Percentiles rank a stretch among this genome's conserved stretches.
phyloP scores from a whole-genome alignment of 495 filamentous ascomycete genomes.

The Podospora australis region DNA sequence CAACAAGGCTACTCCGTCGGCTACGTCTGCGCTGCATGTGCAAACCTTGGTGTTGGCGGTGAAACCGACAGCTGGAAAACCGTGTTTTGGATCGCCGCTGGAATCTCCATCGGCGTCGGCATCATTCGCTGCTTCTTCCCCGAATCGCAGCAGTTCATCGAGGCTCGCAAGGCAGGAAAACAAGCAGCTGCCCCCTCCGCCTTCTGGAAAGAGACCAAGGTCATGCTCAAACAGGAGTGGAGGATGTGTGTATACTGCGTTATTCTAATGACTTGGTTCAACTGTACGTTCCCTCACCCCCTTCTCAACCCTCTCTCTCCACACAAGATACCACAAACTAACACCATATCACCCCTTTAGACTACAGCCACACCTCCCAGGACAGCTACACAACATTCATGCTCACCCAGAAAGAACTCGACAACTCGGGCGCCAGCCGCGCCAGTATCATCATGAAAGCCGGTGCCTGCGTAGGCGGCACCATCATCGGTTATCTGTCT shows the following conservation, averaged over 20 bases:
- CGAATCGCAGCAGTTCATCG: slow-evolving; percentile 64
- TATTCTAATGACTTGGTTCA: slow-evolving; percentile 66
- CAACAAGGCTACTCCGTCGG: slow-evolving; percentile 75
- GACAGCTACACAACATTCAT: slow-evolving; percentile 76
- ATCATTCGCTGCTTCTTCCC: slow-evolving; percentile 59
- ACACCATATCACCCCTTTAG: slow-evolving; percentile 24
- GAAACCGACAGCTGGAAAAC: slow-evolving; percentile 53
- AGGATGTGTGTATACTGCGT: slow-evolving; percentile 62
- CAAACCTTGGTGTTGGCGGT: slow-evolving; percentile 60
- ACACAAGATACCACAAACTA: too few relatives aligned
- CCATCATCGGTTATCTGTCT: slow-evolving; percentile 62
- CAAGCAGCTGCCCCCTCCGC: slow-evolving; percentile 40
- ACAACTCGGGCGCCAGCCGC: slow-evolving; percentile 53
- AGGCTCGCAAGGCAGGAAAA: slow-evolving; percentile 50
- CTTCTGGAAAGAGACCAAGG: slow-evolving; percentile 56
- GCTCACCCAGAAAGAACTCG: slow-evolving; percentile 57
- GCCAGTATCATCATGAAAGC: slow-evolving; percentile 67
- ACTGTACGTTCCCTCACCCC: slow-evolving; percentile 18
- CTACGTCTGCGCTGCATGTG: slow-evolving; percentile 65
- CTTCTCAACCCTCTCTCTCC: too few relatives aligned
- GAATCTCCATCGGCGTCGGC: slow-evolving; percentile 57
- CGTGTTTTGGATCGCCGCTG: slow-evolving; percentile 54
- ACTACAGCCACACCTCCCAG: slow-evolving; percentile 61
- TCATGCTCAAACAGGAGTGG: slow-evolving; percentile 63
- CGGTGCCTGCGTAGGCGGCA: slow-evolving; percentile 67